Conservation (phyloP, 2,329 filamentous ascomycete genomes). For the Pestalotiopsis sp. region DNA sequence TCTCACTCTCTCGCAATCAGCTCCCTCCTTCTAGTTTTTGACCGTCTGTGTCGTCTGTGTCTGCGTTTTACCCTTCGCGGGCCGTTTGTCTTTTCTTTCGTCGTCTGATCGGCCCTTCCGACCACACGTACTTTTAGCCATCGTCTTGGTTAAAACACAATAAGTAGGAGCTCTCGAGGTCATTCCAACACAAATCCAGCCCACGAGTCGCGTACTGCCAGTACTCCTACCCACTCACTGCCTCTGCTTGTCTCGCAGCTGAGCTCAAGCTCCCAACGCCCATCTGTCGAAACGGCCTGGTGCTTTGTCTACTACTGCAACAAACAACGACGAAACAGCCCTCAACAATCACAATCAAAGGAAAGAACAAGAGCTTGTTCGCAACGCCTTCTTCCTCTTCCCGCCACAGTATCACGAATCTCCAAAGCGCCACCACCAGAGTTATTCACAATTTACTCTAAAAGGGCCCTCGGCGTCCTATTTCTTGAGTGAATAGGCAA, state of each 20-base stretch:
- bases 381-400: neutral
- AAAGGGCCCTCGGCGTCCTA: neutral
- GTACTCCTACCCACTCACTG: neutral
- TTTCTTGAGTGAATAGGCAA: neutral
- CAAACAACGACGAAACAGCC: constrained; percentile 10
- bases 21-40: neutral
- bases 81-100: neutral
- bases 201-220: neutral
- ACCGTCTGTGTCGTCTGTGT: neutral
- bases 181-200: neutral
- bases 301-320: constrained; percentile 12
- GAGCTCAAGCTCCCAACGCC: neutral
- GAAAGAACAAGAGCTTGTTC: constrained; percentile 7
- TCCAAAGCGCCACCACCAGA: neutral
- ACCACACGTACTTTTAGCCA: neutral
- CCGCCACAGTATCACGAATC: neutral
- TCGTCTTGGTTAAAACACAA: neutral
- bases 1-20: constrained; percentile 2
- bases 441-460: neutral
- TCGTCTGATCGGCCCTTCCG: neutral
- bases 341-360: neutral
- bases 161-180: neutral
- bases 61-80: neutral
- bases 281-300: neutral
- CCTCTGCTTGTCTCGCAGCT: neutral